Evolutionary conservation across 257 asterid species (phyloP), one percentile per base, ranked within the genome.

Genomic region (Jacaranda mimosifolia): DNA sequence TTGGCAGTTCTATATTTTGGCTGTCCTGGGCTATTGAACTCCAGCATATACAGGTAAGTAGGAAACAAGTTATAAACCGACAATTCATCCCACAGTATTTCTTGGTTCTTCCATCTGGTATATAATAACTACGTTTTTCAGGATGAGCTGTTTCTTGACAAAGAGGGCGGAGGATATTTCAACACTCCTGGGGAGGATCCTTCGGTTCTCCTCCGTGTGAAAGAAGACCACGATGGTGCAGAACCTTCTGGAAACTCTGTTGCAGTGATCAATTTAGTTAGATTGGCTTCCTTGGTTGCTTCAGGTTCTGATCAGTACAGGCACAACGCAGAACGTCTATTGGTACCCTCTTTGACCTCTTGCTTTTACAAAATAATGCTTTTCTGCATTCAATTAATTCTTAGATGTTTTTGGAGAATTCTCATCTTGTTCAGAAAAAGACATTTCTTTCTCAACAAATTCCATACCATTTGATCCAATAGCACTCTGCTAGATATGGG

Each of bases 231-330:
- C 9, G 99, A 95, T 49, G 98, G 98, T 15, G 99, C 99, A 4
- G 99, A 95, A 80, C 99, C 99, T 17, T 95, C 99, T 0, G 99
- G 97, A 17, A 95, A 95, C 85, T 95, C 99, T 8, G 93, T 93
- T 63, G 85, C 99, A 0, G 90, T 83, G 8, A 87, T 93, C 73
- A 95, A 95, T 84, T 83, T 95, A 55, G 90, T 90, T 48, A 87
- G 99, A 59, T 75, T 95, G 79, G 88, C 97, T 51, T 91, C 97
- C 39, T 66, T 93, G 79, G 90, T 88, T 72, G 74, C 87, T 55
- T 88, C 86, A 1, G 76, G 80, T 71, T 86, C 97, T 0, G 90
- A 89, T 38, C 73, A 42, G 43, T 90, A 90, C 87, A 80, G 80
- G 80, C 79, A 68, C n/a, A 93, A 77, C 18, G 97, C 96, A 7